These are phyloP conservation scores for Phylloporus sp. DNA, from an alignment of 768 basidiomycete genomes.

Conservation along the genomic window DNA sequence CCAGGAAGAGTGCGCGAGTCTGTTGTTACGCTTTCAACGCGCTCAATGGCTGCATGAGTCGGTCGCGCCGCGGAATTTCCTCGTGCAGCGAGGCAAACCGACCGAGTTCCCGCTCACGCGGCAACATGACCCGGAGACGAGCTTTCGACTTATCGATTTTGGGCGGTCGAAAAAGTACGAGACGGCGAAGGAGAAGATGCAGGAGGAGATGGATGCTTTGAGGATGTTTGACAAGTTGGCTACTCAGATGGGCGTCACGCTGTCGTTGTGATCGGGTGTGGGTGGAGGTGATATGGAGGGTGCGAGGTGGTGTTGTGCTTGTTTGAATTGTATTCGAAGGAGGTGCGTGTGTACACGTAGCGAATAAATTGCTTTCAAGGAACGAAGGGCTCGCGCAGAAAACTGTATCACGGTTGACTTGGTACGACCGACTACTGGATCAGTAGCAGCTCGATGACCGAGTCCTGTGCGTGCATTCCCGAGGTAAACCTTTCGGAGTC, in stretches of 20 bases:
- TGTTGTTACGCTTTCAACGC: slow-evolving; percentile 39
- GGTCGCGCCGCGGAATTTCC: slow-evolving; percentile 38
- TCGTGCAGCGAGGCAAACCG: slow-evolving; percentile 41
- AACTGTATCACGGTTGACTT: too few species aligned
- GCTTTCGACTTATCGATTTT: slow-evolving; percentile 50
- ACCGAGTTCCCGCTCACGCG: slow-evolving; percentile 20
- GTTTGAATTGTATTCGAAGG: background rate
- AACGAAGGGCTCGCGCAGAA: too few species aligned
- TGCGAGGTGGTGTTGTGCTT: background rate
- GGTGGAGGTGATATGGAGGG: too few species aligned
- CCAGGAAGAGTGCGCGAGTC: slow-evolving; percentile 35
- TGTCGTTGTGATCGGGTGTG: background rate
- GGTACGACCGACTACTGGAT: too few species aligned
- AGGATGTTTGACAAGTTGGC: background rate
- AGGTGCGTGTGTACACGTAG: too few species aligned
- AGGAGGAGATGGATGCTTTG: slow-evolving; percentile 5
- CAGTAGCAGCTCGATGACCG: too few species aligned
- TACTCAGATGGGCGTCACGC: slow-evolving; percentile 1
- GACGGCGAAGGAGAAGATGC: background rate
- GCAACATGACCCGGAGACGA: slow-evolving; percentile 7
- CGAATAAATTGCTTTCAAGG: background rate
- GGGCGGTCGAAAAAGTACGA: slow-evolving; percentile 32
- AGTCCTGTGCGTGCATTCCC: too few species aligned
- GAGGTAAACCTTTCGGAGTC: too few species aligned
- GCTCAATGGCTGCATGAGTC: slow-evolving; percentile 40